Evolutionary conservation across 352 stramenopile genomes (phyloP), one percentile per base, ranked within the genome.

Genomic region (Globisporangium sylvaticum): DNA sequence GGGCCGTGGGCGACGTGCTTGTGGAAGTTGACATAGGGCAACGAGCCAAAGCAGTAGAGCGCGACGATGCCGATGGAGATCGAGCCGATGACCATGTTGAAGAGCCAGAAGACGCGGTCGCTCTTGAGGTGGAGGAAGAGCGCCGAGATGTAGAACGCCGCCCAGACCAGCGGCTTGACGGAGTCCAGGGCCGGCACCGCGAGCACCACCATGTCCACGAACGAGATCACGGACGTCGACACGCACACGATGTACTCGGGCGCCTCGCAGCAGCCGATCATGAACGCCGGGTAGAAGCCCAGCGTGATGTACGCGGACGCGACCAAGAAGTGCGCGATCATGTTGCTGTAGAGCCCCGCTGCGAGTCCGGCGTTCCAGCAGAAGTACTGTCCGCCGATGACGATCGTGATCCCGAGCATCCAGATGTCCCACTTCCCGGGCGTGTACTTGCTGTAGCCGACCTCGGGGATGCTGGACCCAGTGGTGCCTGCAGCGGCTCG

Each of bases 231-330:
- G 20, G 69, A 71, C 0, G 72, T 56, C 22, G 74, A 70, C 29
- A 84, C 77, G 66, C 80, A 84, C 63, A 71, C 63, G 34, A 79
- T 80, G 58, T 81, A 80, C 57, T 81, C 72, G 18, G 81, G 67
- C 9, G 69, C 66, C 46, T 83, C 76, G 27, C 62, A 77, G 57
- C 81, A 84, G 25, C 75, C 74, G 25, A 64, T 73, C 44, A 76
- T 62, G 46, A 81, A 81, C 2, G 32, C 65, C 27, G 44, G 25
- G 5, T 24, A 62, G 37, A 67, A 62, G 2, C 53, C 63, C 37
- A 74, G 61, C 31, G 57, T 57, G 31, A 77, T 63, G 64, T 79
- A 81, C 3, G 69, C 69, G 0, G 52, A 24, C 2, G 58, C 64
- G 18, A 72, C 56, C n/a, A 81, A 18, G 27, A 75, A 42, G 31